Conservation (phyloP, 2,329 filamentous ascomycete species). For the Ophiostoma triangulosporum region DNA sequence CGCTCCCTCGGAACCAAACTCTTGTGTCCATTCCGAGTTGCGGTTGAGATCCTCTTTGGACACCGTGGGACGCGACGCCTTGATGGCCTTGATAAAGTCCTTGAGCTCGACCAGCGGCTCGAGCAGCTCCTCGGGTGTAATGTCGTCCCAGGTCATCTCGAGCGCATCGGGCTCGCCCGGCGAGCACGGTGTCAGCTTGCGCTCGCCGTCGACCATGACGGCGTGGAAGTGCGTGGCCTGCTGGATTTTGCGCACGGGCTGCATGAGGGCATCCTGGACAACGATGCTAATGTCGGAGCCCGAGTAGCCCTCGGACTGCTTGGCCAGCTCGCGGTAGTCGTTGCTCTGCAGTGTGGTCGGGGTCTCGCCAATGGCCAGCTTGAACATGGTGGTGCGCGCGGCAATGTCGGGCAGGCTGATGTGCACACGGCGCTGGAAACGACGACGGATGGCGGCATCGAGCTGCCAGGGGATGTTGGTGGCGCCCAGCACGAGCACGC, state of each 20-base stretch:
- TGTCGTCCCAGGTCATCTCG: conserved; percentile 88
- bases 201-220: conserved; percentile 52
- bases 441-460: conserved; percentile 85
- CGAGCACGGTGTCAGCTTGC: conserved; percentile 78
- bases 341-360: conserved; percentile 67
- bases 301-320: conserved; percentile 83
- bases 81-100: conserved; percentile 88
- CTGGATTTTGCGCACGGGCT: conserved; percentile 90
- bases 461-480: conserved; percentile 99
- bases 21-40: conserved; percentile 86
- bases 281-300: conserved; percentile 93
- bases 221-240: conserved; percentile 96
- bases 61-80: conserved; percentile 77
- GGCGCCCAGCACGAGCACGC: conserved; percentile 85
- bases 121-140: conserved; percentile 70
- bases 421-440: conserved; percentile 92
- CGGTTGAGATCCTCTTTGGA: conserved; percentile 70
- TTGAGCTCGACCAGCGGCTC: conserved; percentile 79
- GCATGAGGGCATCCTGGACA: conserved; percentile 94
- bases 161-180: conserved; percentile 74
- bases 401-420: conserved; percentile 82
- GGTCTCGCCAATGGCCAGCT: conserved; percentile 83
- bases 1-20: conserved; percentile 85
- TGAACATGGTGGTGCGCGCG: conserved; percentile 88
- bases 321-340: conserved; percentile 69